Evolutionary conservation across 345 rosid genomes (phyloP).

Genomic region (Lepidium aucheri): DNA sequence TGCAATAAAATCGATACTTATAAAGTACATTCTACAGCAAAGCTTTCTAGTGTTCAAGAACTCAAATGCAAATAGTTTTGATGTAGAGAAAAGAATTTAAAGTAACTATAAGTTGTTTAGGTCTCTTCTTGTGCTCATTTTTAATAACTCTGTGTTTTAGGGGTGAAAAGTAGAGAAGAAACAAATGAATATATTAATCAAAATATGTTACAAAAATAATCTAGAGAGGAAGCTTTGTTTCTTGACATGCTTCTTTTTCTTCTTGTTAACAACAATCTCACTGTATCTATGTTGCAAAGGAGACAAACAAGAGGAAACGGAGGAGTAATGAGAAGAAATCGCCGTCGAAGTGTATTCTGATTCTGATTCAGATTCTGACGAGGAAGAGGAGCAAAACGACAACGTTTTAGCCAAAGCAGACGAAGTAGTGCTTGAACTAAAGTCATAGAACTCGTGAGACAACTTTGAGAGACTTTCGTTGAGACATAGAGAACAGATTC

Average conservation of each 20-base stretch:
- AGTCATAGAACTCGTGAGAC: conserved; percentile 16
- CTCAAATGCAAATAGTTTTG: neutral
- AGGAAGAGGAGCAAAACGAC: conserved; percentile 14
- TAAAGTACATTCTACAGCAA: neutral
- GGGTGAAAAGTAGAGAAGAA: neutral
- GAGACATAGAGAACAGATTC: conserved; percentile 27
- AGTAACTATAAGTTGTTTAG: neutral
- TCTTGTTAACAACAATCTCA: conserved; percentile 22
- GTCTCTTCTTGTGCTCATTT: neutral
- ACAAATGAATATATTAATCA: neutral
- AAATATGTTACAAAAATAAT: conserved; percentile 17
- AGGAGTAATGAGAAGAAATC: conserved; percentile 19
- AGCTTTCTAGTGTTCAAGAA: neutral
- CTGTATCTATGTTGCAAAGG: conserved; percentile 28
- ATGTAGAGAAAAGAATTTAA: neutral
- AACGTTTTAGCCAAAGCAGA: conserved; percentile 15
- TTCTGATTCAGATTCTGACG: conserved; percentile 24
- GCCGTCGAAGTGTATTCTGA: conserved; percentile 16
- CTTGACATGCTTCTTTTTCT: conserved; percentile 22
- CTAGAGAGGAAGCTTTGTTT: conserved; percentile 24
- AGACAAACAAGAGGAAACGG: conserved; percentile 27
- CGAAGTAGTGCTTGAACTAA: conserved; percentile 4
- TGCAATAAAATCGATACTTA: neutral
- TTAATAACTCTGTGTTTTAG: neutral
- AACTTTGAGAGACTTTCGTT: conserved; percentile 21